Evolutionary conservation across 495 filamentous ascomycete species (phyloP), one percentile per base, ranked within the genome.

Genomic region (Trichoderma parareesei): DNA sequence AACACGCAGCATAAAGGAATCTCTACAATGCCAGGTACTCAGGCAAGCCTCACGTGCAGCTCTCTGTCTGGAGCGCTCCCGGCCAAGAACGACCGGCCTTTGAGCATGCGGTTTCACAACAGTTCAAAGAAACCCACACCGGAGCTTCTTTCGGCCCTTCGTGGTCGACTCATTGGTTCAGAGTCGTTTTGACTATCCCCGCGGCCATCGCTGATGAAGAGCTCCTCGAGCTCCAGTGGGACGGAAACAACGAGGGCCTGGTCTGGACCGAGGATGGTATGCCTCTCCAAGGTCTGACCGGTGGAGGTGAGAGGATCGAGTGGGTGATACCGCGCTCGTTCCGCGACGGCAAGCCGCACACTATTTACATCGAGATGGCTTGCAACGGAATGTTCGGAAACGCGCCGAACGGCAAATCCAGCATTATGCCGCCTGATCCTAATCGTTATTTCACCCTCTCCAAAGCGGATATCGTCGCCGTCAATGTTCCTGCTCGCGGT

Each of bases 151-250:
- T 97, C 69, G 94, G 94, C 4, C 94, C 94, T 11, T 93, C 92
- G 57, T 98, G 94, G 94, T 91, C 91, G 0, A 98, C 94, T n/a
- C 93, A 97, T 75, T 98, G 94, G 94, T 94, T 98, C 82, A 88
- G 86, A 53, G 84, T 96, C 63, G 77, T 85, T 49, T 77, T 98
- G 64, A 90, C 81, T 1, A 83, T 98, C 27, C 94, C 94, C 18
- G 67, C 81, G 67, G 78, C 90, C 2, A 81, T 97, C 67, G 78
- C 72, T 37, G 73, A 91, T 48, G 89, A 91, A 68, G 84, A 90
- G 64, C 87, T 88, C 37, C 77, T 98, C 43, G 95, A 97, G 74
- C 88, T 98, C 64, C 91, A 95, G 69, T 98, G 94, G 92, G 94
- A 98, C 76, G 86, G 88, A 35, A 89, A 90, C 76, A 93, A 90